Evolutionary conservation across 345 rosid species (phyloP).

Genomic region (Mallotus nudiflorus): DNA sequence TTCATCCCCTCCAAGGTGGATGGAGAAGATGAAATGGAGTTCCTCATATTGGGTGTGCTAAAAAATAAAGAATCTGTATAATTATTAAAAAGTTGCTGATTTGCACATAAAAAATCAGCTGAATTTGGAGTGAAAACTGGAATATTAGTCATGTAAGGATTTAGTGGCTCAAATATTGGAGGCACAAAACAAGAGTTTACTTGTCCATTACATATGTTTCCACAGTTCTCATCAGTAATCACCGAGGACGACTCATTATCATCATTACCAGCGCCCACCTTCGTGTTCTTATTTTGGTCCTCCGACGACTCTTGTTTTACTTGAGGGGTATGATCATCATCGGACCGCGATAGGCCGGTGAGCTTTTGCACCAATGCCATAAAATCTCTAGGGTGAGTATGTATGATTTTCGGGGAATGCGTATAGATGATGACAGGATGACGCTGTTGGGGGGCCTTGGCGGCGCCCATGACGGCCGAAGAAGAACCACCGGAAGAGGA

Average conservation of each 20-base stretch:
- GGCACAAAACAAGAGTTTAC: slow-evolving; percentile 50
- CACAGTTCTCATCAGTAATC: slow-evolving; percentile 62
- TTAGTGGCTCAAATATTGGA: slow-evolving; percentile 39
- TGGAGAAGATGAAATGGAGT: slow-evolving; percentile 42
- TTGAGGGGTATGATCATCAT: slow-evolving; percentile 21
- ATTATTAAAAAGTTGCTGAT: slow-evolving; percentile 37
- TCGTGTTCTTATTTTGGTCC: slow-evolving; percentile 19
- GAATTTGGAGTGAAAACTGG: slow-evolving; percentile 51
- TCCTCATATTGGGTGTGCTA: slow-evolving; percentile 42
- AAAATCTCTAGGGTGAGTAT: slow-evolving; percentile 80
- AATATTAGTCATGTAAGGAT: slow-evolving; percentile 42
- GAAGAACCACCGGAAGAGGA: slow-evolving; percentile 31
- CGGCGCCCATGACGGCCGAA: neutral
- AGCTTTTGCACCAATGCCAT: slow-evolving; percentile 92
- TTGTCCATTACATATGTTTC: slow-evolving; percentile 40
- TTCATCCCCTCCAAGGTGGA: slow-evolving; percentile 40
- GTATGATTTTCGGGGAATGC: slow-evolving; percentile 84
- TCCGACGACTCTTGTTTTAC: slow-evolving; percentile 9
- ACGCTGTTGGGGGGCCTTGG: slow-evolving; percentile 46
- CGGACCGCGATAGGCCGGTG: slow-evolving; percentile 68
- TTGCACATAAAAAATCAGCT: slow-evolving; percentile 43
- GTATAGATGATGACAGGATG: slow-evolving; percentile 97
- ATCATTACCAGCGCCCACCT: slow-evolving; percentile 18
- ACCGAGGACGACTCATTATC: slow-evolving; percentile 74
- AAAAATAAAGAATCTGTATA: slow-evolving; percentile 52